A percentile compares a stretch with the other conserved stretches of the same genome.
These are phyloP conservation scores for Ceratocystis albifundus DNA, from an alignment of 2,329 filamentous ascomycete species.

Conservation along the genomic window DNA sequence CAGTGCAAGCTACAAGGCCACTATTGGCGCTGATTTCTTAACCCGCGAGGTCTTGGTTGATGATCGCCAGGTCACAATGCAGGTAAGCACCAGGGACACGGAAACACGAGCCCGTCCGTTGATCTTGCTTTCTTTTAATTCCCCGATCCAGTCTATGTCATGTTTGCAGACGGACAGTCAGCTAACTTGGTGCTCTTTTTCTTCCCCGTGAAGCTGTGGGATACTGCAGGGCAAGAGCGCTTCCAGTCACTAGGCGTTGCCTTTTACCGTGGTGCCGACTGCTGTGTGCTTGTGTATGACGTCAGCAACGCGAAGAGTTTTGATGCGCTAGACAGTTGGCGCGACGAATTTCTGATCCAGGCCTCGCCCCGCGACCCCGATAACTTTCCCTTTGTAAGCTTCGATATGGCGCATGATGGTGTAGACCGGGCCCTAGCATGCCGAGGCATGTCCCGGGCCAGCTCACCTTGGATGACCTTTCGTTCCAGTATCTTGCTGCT, in stretches of 20 bases:
- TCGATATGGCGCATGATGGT: not conserved
- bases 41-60: conserved; percentile 97
- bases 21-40: conserved; percentile 95
- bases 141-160: not conserved
- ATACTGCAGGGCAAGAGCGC: conserved; percentile 91
- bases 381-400: conserved; percentile 87
- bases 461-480: too few species aligned
- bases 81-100: conserved; percentile 44
- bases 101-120: not conserved
- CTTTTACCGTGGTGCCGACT: conserved; percentile 95
- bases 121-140: not conserved
- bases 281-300: conserved; percentile 94
- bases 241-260: conserved; percentile 96
- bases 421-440: not conserved
- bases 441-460: too few species aligned
- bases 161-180: not conserved
- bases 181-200: not conserved
- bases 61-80: conserved; percentile 96
- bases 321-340: conserved; percentile 94
- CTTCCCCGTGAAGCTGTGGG: conserved; percentile 61
- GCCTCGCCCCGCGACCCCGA: conserved; percentile 92
- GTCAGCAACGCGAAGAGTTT: conserved; percentile 99
- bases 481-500: too few species aligned
- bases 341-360: conserved; percentile 96
- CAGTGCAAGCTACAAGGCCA: conserved; percentile 98